Conservation (phyloP, 106 monocot genomes). For the Agapanthus africanus region DNA sequence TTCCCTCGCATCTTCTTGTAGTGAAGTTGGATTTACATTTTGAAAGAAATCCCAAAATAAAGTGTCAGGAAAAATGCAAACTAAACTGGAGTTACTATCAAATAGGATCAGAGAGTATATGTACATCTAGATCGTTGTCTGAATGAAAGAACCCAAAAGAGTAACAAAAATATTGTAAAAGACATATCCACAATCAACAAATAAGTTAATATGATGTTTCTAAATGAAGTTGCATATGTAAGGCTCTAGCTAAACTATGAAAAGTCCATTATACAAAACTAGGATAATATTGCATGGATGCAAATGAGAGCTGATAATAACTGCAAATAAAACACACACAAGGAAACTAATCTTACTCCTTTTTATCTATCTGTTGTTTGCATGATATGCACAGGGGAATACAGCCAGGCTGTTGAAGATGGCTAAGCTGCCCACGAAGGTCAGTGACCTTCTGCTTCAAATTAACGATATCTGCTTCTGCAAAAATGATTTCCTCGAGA, state of each 20-base stretch:
- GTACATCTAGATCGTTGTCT: not conserved
- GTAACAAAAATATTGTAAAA: not conserved
- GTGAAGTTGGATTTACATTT: not conserved
- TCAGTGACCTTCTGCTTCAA: constrained; percentile 96
- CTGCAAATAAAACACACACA: not conserved
- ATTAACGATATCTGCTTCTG: constrained; percentile 95
- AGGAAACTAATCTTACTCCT: constrained; percentile 18
- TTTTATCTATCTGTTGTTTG: constrained; percentile 17
- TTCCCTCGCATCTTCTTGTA: not conserved
- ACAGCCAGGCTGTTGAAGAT: not conserved
- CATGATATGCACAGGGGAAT: constrained; percentile 41
- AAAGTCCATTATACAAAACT: not conserved
- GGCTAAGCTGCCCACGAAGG: constrained; percentile 25
- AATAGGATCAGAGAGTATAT: not conserved
- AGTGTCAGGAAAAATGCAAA: not conserved
- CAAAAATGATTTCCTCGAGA: constrained; percentile 94
- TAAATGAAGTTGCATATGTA: not conserved
- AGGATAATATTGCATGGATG: not conserved
- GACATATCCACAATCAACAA: not conserved
- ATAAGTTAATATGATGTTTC: not conserved
- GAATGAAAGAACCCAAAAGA: not conserved
- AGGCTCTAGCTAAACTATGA: no score
- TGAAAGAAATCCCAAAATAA: not conserved
- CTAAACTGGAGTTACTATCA: not conserved
- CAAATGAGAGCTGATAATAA: not conserved